Conservation (phyloP, 208 protist species). For the Acanthamoeba royreba region DNA sequence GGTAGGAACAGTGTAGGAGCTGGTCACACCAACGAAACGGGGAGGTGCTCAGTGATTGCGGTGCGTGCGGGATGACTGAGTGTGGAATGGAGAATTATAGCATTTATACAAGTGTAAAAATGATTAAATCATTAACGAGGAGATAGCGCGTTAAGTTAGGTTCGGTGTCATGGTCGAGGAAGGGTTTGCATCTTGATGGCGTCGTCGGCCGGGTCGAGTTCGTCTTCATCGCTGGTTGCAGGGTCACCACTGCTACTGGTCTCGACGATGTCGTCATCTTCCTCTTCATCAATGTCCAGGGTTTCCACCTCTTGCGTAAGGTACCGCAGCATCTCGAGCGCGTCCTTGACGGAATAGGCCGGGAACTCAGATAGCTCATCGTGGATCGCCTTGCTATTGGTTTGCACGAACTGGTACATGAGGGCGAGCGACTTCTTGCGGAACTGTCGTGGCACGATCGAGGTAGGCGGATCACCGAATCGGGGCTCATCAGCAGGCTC, state of each 20-base stretch:
- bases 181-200: not conserved
- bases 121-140: too few species aligned
- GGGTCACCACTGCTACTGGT: not conserved
- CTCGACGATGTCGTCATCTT: not conserved
- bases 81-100: too few species aligned
- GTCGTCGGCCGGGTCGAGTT: not conserved
- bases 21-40: too few species aligned
- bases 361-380: not conserved
- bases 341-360: not conserved
- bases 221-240: not conserved
- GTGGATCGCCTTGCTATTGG: not conserved
- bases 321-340: not conserved
- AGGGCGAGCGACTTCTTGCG: not conserved
- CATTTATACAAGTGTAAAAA: too few species aligned
- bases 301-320: not conserved
- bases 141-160: too few species aligned
- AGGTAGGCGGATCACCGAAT: not conserved
- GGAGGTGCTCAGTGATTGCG: too few species aligned
- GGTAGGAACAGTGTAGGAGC: too few species aligned
- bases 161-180: too few species aligned
- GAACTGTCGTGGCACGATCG: not conserved
- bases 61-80: too few species aligned
- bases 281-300: not conserved
- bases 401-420: not conserved
- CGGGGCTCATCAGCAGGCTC: not conserved